Base-by-base conservation (phyloP, 495 filamentous ascomycete species). In the Daldinia decipiens region DNA sequence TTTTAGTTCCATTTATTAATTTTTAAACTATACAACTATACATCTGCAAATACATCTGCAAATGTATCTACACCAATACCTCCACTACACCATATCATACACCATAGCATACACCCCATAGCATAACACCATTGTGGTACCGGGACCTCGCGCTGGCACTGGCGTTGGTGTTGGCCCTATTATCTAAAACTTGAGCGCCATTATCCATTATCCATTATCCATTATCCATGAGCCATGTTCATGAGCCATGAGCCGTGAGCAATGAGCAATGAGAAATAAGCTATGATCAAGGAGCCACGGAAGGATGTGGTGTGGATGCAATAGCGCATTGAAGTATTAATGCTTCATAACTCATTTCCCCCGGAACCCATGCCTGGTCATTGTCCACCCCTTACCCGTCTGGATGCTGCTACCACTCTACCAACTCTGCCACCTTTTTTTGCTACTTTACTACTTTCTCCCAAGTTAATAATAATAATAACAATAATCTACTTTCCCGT, bases 291-390 rank as follows among this genome's bases (percentile, higher is more conserved):
- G 59, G 69, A 68, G 65, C 70, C 70, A 65, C 70, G 71, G 71
- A 74, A 74, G 71, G 71, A 74, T 74, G 71, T 70, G 71, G 71
- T 74, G 71, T 74, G 71, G 71, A 67, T 70, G 66, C 71, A 74
- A 74, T 74, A 74, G 29, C 29, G 71, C 71, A 74, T 66, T 74
- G 71, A 74, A 70, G 62, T 62, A 66, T 74, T 58, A 70, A 65
- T 59, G 56, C 71, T 74, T 74, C 67, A 70, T 60, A 67, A 55
- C 65, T 62, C 57, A 55, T 69, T 76, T 74, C 67, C 75, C 73
- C 75, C 70, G 68, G 75, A 72, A 77, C 75, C 53, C 73, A 67
- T 75, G 72, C 19, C 56, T 59, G 39, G n/a, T 24, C 63, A 63
- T 67, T 71, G 62, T 65, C 56, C 67, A 70, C 64, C 54, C 54